Base-by-base conservation (phyloP, 73 alveolate species). In the Paramecium primaurelia region DNA sequence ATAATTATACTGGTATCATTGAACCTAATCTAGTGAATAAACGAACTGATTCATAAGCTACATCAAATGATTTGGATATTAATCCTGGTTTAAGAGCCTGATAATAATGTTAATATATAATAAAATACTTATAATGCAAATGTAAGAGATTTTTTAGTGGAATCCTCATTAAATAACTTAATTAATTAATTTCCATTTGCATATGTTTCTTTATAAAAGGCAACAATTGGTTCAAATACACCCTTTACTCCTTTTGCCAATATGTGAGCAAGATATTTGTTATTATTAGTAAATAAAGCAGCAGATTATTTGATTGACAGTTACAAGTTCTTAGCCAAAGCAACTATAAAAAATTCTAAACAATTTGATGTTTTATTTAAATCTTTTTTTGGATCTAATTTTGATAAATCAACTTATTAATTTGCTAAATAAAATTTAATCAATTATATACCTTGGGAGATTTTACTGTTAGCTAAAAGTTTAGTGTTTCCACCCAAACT, bases 211-310 rank as follows among this genome's bases (percentile, higher is more conserved):
- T 59, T 75, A 51, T 92, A 92, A 80, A 92, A 98, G 34, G 80
- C 86, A n/a, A 93, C 69, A 0, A 98, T 95, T 77, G 98, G 98
- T 45, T 95, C 98, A 92, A 95, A 98, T 59, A 95, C 93, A 28
- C 99, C 99, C 86, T 98, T 97, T 37, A 98, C 95, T 28, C 99
- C 99, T 96, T 98, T 98, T 1, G 98, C 98, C 58, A 96, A 86
- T 28, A 97, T 95, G 89, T 98, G 99, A 45, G 98, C 98, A 86
- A 98, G 94, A 92, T 95, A 98, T 93, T 98, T 97, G 91, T 97
- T 97, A 77, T 97, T 97, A 93, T 98, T 97, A 28, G 99, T 92
- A 69, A 98, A 96, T 73, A 98, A 92, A 37, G 99, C 98, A 7
- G 99, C 99, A 18, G 99, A 98, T 95, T 98, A 97, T 71, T 98